phyloP scores from a whole-genome alignment of 192 early-diverging fungal genomes.

The Coemansia sp. region DNA sequence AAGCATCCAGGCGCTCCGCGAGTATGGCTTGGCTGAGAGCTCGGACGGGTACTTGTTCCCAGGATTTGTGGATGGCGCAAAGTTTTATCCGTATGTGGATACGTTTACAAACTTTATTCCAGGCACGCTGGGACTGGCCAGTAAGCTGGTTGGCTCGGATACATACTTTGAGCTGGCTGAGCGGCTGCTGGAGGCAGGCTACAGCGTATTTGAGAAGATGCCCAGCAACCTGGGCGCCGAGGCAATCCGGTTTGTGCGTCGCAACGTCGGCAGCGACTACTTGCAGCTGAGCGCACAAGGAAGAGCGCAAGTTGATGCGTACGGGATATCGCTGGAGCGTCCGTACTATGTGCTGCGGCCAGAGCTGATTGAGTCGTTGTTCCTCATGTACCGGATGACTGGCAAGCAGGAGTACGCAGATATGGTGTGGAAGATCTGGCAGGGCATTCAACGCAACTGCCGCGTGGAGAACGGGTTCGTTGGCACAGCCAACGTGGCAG shows the following conservation, averaged over 20 bases:
- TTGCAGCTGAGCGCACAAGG: constrained; percentile 1
- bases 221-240: constrained; percentile 43
- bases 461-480: constrained; percentile 64
- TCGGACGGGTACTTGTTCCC: constrained; percentile 29
- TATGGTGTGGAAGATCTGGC: constrained; percentile 69
- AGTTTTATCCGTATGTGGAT: constrained; percentile 45
- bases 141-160: constrained; percentile 47
- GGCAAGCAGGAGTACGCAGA: constrained; percentile 66
- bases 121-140: constrained; percentile 42
- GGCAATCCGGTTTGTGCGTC: constrained; percentile 46
- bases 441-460: constrained; percentile 70
- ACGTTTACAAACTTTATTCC: constrained; percentile 54
- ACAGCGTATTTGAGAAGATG: constrained; percentile 45
- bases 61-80: constrained; percentile 43
- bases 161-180: constrained; percentile 43
- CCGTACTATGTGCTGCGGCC: constrained; percentile 72
- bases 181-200: constrained; percentile 37
- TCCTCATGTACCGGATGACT: constrained; percentile 72
- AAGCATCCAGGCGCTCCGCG: constrained; percentile 44
- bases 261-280: constrained; percentile 43
- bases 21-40: constrained; percentile 37
- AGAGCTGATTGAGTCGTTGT: constrained; percentile 73
- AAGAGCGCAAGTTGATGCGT: constrained; percentile 23
- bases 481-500: constrained; percentile 49
- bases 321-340: constrained; percentile 32